These are phyloP conservation scores for Globisporangium barbulae DNA, from an alignment of 352 stramenopile species.

Conservation along the genomic window DNA sequence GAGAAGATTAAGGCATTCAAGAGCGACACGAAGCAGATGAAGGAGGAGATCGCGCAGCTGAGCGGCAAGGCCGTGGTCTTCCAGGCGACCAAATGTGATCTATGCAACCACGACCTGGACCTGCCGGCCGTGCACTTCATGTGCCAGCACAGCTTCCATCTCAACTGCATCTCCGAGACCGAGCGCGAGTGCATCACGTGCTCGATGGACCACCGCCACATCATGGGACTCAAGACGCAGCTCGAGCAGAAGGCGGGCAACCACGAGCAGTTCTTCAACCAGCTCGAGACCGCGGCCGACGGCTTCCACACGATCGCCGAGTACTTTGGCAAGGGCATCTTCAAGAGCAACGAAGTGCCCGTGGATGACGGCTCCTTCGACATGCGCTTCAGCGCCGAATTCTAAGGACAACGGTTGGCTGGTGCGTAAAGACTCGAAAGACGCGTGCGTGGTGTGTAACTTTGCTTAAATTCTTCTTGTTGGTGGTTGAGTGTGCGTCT, in stretches of 20 bases:
- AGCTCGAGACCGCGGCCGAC: slow-evolving; percentile 85
- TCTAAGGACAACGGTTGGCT: slow-evolving; percentile 31
- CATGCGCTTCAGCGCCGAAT: slow-evolving; percentile 81
- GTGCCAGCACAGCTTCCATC: slow-evolving; percentile 89
- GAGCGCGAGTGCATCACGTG: slow-evolving; percentile 88
- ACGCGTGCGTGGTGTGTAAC: slow-evolving; percentile 3
- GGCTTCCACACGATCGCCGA: slow-evolving; percentile 89
- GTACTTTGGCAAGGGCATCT: slow-evolving; percentile 93
- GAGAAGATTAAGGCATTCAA: slow-evolving; percentile 89
- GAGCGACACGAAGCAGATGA: slow-evolving; percentile 87
- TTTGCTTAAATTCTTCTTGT: slow-evolving; percentile 6
- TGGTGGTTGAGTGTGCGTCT: neutral
- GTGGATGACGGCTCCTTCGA: slow-evolving; percentile 69
- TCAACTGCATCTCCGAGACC: slow-evolving; percentile 89
- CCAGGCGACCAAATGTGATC: slow-evolving; percentile 87
- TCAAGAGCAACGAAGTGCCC: slow-evolving; percentile 74
- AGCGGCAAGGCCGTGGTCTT: slow-evolving; percentile 88
- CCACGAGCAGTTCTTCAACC: slow-evolving; percentile 93
- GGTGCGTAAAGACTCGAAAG: neutral
- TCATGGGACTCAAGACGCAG: slow-evolving; percentile 83
- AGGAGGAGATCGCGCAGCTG: slow-evolving; percentile 81
- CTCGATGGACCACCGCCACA: slow-evolving; percentile 82
- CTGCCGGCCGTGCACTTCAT: slow-evolving; percentile 91
- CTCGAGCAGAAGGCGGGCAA: slow-evolving; percentile 86
- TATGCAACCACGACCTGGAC: slow-evolving; percentile 88